Evolutionary conservation across 805 yeast genomes (phyloP), one percentile per base, ranked within the genome.

Genomic region (Cyberlindnera mississippiensis): DNA sequence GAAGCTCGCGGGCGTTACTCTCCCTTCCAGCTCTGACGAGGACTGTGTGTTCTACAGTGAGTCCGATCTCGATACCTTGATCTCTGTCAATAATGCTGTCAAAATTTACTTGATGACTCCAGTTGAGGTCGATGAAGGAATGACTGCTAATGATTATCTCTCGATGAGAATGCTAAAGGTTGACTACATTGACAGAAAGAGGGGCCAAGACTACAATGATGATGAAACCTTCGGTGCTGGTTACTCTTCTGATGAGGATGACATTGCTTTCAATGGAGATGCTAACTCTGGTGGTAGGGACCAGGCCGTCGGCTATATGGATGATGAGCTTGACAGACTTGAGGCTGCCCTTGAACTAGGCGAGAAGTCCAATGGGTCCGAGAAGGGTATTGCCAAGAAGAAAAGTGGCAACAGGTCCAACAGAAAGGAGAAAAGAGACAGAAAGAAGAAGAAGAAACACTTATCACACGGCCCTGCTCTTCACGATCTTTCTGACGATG

Each of bases 1-100:
- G 38, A 56, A 59, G 9, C 50, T 68, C 5, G 56, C 75, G 16
- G 82, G 82, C 7, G 73, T 71, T 43, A 63, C 59, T 5, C 41
- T 73, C 13, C 76, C 79, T 1, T 63, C 49, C 19, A 57, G 58
- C 6, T 56, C 68, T 24, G 66, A 61, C 24, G 75, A 67, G 33
- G 53, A 53, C 3, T 75, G 73, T 46, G 52, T 64, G 13, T 53
- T 80, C 12, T 71, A 69, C 1, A 41, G 53, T 0, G 38, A 57
- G 1, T 50, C 71, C 1, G 50, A 66, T 1, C 45, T 59, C 6
- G 62, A 61, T 3, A 48, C 49, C 6, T 46, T 80, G 14, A 55
- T 55, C 10, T 65, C 63, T 11, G 63, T 62, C 6, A 45, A 61
- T 13, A 67, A 62, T 6, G 55, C 64, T 24, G 57, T 80, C 12